Evolutionary conservation across 345 rosid species (phyloP).

Genomic region (Physaria fendleri): DNA sequence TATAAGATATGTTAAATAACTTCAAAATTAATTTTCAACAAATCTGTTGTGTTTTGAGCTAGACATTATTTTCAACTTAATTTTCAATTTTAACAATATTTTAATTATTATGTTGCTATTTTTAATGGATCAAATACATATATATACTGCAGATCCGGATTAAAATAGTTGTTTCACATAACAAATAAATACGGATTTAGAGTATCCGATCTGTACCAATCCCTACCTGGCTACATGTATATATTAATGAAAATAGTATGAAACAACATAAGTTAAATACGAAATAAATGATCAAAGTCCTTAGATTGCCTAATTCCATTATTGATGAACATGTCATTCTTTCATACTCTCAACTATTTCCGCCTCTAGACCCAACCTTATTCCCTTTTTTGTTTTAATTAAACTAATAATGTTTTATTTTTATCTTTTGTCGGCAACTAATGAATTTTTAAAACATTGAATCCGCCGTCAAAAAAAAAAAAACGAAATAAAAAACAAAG

Average conservation of each 20-base stretch:
- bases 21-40: no score
- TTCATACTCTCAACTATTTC: slow-evolving; percentile 12
- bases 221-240: no score
- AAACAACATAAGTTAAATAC: slow-evolving; percentile 5
- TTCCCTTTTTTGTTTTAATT: not conserved
- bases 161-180: no score
- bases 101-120: no score
- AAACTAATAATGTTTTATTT: not conserved
- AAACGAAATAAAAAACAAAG: not conserved
- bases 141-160: no score
- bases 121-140: no score
- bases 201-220: no score
- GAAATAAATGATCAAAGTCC: slow-evolving; percentile 16
- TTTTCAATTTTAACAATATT: no score
- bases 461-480: not conserved
- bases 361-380: slow-evolving; percentile 10
- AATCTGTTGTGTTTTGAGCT: no score
- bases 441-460: not conserved
- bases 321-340: slow-evolving; percentile 25
- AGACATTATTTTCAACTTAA: no score
- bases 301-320: slow-evolving; percentile 32
- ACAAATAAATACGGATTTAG: no score
- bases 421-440: slow-evolving; percentile 19
- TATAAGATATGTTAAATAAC: no score
- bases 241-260: not conserved